Evolutionary conservation across 495 filamentous ascomycete species (phyloP).

Genomic region (Penicillium nucicola): DNA sequence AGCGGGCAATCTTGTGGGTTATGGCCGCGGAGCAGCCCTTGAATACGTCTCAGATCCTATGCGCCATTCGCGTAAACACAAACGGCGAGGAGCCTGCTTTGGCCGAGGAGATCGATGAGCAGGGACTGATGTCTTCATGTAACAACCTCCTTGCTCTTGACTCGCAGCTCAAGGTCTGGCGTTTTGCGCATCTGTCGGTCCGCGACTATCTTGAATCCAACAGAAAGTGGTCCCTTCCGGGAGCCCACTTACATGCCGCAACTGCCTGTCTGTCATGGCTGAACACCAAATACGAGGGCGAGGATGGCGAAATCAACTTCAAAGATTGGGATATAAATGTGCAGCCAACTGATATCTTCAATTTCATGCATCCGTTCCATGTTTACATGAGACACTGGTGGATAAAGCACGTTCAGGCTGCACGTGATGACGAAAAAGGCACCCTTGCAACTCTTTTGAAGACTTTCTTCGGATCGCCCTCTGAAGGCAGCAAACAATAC

Average conservation of each 20-base stretch:
- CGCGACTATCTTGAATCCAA: conserved; percentile 23
- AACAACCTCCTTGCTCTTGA: conserved; percentile 28
- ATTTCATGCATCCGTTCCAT: conserved; percentile 12
- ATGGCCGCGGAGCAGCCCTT: conserved; percentile 27
- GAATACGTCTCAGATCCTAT: conserved; percentile 6
- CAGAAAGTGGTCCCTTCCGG: background rate
- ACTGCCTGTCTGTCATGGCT: conserved; percentile 9
- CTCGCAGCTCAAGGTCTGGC: conserved; percentile 20
- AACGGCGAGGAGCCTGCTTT: background rate
- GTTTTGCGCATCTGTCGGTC: conserved; percentile 32
- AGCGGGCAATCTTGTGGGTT: conserved; percentile 35
- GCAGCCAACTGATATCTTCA: conserved; percentile 2
- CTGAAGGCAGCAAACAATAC: conserved; percentile 27
- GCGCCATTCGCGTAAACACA: conserved; percentile 8
- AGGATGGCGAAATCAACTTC: background rate
- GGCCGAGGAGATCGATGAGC: conserved; percentile 11
- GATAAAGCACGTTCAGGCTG: conserved; percentile 19
- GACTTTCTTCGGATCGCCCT: conserved; percentile 28
- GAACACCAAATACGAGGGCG: background rate
- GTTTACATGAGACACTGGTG: conserved; percentile 24
- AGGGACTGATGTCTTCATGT: conserved; percentile 23
- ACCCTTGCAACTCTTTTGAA: conserved; percentile 17
- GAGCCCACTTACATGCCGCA: conserved; percentile 10
- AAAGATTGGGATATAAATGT: background rate
- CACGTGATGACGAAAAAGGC: conserved; percentile 6